Base-by-base conservation (phyloP, 257 asterid species). In the Verbascum thapsus region DNA sequence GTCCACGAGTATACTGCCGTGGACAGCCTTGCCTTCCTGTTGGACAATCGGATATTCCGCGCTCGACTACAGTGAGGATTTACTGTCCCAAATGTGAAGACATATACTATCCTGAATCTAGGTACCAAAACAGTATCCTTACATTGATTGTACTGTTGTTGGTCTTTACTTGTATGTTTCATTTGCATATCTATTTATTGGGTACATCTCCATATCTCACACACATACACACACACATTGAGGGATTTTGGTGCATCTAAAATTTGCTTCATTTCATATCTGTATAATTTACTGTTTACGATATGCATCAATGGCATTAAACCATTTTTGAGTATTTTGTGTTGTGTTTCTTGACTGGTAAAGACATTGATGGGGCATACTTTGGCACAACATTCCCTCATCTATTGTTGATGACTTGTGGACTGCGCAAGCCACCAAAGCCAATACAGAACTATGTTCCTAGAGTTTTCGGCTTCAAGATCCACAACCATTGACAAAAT, bases 101-200 rank as follows among this genome's bases (percentile, higher is more conserved):
- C 62, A 78, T 89, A 41, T 89, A 86, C 81, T 86, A 89, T 68
- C 96, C 95, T 19, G 87, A 94, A 50, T 89, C 96, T 70, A 89
- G 86, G 70, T 89, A 86, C 73, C 96, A 89, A 84, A 94, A 95
- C 91, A 86, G 96, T 89, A 89, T 89, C 96, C 96, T 86, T 80
- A 20, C 16, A n/a, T n/a, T n/a, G n/a, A 2, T 41, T 63, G 4
- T 54, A 12, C 10, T 58, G 40, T 59, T 43, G 45, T 22, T 35
- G 11, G 41, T 32, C 40, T 40, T 58, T 63, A 44, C 0, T 42
- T 48, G 22, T 57, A 19, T 68, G 52, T 16, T 45, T 38, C 63
- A 20, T 58, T 49, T 50, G 42, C 54, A n/a, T n/a, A 5, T 58
- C 10, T 16, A 30, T 13, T 8, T 10, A 10, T 30, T 44, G n/a